Evolutionary conservation across 176 grass and related monocot species (phyloP), one percentile per base, ranked within the genome.

Genomic region (Rhynchospora tenuis): DNA sequence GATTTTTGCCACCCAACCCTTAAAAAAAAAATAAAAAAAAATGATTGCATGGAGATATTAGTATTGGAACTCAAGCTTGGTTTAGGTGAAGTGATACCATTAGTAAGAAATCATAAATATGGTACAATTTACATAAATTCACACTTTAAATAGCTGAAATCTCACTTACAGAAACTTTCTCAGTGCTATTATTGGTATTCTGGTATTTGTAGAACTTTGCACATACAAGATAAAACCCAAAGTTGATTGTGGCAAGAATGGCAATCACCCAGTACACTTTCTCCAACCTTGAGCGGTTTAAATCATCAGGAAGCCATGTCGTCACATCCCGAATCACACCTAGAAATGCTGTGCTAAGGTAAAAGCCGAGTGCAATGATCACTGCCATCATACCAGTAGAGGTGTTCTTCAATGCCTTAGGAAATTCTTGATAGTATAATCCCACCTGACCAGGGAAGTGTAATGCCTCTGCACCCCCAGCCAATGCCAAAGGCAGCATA

Each of bases 361-460:
- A 94, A 86, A 94, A 97, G 1, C 91, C 91, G 0, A 92, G 67
- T 2, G 86, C 89, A 0, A 97, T 66, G 79, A 89, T 64, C 54
- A 94, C 46, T 9, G 90, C 88, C 5, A 87, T 42, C 86, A 94
- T 92, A 43, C 90, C 91, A 20, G 94, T 88, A 0, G 90, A 76
- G 0, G 91, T 97, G 90, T 84, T 97, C 88, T 88, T 88, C 17
- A 94, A 86, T 61, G 91, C 29, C 74, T 28, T 61, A 0, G 94
- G 94, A 66, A 97, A 97, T 83, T 92, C 94, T 60, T 91, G 82
- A 85, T 91, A 97, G 75, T 92, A 97, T 0, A 97, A 68, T 10
- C 70, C 91, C 24, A 97, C 90, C 69, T 92, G 86, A 2, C 85
- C 87, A 0, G 94, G 88, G 64, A 94, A 94, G 48, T 94, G 85